Conservation (phyloP, 2,329 filamentous ascomycete species). For the Ascomycota sp. region DNA sequence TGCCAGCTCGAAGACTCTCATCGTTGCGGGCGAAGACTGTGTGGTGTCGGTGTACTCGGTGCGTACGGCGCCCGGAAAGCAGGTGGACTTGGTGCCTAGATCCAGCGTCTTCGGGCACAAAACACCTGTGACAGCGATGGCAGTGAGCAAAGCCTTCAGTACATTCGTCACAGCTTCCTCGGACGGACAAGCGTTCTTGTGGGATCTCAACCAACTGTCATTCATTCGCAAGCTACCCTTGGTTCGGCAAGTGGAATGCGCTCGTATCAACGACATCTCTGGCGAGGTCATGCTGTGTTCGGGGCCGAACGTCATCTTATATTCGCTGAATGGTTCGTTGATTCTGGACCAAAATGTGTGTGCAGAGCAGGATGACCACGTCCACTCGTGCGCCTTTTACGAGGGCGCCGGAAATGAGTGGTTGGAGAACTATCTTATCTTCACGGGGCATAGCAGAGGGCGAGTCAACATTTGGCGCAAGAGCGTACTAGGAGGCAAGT, state of each 20-base stretch:
- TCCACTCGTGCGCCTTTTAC: conserved; percentile 75
- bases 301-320: conserved; percentile 51
- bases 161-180: conserved; percentile 64
- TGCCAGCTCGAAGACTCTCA: conserved; percentile 70
- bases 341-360: conserved; percentile 69
- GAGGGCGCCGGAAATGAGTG: conserved; percentile 80
- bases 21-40: conserved; percentile 83
- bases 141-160: conserved; percentile 71
- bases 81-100: conserved; percentile 56
- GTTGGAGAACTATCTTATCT: conserved; percentile 65
- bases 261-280: conserved; percentile 70
- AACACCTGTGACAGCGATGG: conserved; percentile 57
- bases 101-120: conserved; percentile 81
- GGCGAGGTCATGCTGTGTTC: conserved; percentile 76
- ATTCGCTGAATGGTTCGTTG: conserved; percentile 68
- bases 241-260: conserved; percentile 42
- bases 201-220: conserved; percentile 79
- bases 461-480: conserved; percentile 59
- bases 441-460: conserved; percentile 70
- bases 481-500: conserved; percentile 34
- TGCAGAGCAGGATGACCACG: conserved; percentile 44
- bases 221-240: conserved; percentile 56
- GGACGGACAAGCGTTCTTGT: conserved; percentile 67
- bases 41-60: conserved; percentile 71
- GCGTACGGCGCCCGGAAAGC: conserved; percentile 35